phyloP scores from a whole-genome alignment of 352 stramenopile genomes.

The Phytophthora europaea region DNA sequence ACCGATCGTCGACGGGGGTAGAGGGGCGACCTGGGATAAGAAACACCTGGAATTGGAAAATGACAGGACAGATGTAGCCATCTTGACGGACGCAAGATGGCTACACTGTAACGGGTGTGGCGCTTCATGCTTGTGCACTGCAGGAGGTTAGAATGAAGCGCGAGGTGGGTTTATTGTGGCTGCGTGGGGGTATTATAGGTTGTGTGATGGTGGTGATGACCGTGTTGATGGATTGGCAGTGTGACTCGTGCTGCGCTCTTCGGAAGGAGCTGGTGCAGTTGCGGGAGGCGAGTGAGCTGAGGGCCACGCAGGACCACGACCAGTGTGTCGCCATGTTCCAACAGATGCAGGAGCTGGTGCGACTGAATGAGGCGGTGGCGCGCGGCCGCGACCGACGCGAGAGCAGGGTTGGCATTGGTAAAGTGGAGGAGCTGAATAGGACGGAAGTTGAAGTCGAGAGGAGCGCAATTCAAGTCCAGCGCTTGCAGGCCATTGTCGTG shows the following conservation, averaged over 20 bases:
- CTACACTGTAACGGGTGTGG: conserved; percentile 13
- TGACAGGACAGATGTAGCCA: conserved; percentile 14
- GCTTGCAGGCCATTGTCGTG: conserved; percentile 49
- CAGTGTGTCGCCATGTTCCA: conserved; percentile 56
- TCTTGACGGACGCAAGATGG: not conserved
- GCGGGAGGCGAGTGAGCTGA: conserved; percentile 20
- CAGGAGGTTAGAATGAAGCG: no score
- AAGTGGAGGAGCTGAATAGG: not conserved
- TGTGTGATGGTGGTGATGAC: no score
- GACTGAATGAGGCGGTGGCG: conserved; percentile 41
- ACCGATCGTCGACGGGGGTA: not conserved
- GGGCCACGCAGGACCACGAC: conserved; percentile 43
- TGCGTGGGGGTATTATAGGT: no score
- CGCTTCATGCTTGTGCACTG: conserved; percentile 1
- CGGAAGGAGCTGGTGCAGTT: conserved; percentile 30
- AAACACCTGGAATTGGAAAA: not conserved
- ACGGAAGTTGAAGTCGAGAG: not conserved
- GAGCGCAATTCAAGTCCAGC: conserved; percentile 12
- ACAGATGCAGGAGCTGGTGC: conserved; percentile 55
- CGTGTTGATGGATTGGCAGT: conserved; percentile 13
- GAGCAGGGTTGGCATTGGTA: not conserved
- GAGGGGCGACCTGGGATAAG: not conserved
- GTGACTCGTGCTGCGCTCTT: conserved; percentile 25
- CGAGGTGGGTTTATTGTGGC: no score
- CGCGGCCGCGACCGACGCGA: not conserved